These are phyloP conservation scores for Sporothrix variecibatus DNA, from an alignment of 2,329 filamentous ascomycete genomes.

Conservation along the genomic window DNA sequence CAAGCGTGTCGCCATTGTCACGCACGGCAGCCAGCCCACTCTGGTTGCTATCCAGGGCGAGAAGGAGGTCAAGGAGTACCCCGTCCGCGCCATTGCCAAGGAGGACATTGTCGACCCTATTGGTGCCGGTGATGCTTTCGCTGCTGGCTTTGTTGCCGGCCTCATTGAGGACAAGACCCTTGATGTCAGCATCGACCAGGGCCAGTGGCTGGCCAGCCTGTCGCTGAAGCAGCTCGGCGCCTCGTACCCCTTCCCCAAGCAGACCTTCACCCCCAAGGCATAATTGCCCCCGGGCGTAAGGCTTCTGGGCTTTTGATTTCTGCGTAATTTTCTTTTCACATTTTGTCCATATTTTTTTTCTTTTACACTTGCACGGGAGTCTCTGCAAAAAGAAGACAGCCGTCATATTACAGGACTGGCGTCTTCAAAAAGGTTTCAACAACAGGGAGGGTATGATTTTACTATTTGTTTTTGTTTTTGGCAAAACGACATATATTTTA, in stretches of 20 bases:
- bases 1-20: conserved; percentile 85
- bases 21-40: conserved; percentile 90
- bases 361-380: conserved; percentile 3
- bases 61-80: conserved; percentile 71
- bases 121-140: conserved; percentile 79
- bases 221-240: conserved; percentile 95
- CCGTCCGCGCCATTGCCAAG: conserved; percentile 85
- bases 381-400: neutral
- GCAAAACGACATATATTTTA: conserved; percentile 1
- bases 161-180: conserved; percentile 82
- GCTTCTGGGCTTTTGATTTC: neutral
- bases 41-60: conserved; percentile 76
- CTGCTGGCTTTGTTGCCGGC: conserved; percentile 89
- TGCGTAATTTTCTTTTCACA: neutral
- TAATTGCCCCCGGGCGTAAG: conserved; percentile 15
- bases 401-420: neutral
- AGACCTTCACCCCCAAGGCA: conserved; percentile 62
- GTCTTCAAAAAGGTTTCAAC: conserved; percentile 36
- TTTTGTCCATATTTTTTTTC: conserved; percentile 3
- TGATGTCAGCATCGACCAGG: conserved; percentile 80
- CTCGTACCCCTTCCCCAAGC: conserved; percentile 87
- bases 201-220: conserved; percentile 92
- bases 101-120: conserved; percentile 97
- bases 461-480: conserved; percentile 8
- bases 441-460: conserved; percentile 32